Evolutionary conservation across 2,329 filamentous ascomycete species (phyloP).

Genomic region (Anthostomella pinea): DNA sequence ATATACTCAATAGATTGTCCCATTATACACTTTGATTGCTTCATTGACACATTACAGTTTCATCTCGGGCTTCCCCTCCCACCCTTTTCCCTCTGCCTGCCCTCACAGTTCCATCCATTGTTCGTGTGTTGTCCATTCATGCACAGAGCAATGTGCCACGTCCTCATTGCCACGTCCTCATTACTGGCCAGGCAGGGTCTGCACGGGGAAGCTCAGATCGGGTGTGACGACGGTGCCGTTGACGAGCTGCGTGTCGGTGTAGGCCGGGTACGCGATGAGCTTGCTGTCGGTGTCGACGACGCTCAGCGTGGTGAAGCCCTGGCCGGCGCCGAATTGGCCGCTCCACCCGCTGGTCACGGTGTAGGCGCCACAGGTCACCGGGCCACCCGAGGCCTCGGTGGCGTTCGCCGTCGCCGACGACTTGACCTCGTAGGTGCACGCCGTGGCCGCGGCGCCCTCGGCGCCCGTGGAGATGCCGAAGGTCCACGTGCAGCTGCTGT

Average conservation of each 20-base stretch:
- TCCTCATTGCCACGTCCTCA: too few species aligned
- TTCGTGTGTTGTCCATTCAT: too few species aligned
- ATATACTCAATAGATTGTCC: too few species aligned
- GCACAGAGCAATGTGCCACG: too few species aligned
- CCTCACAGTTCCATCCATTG: too few species aligned
- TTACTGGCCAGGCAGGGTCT: constrained; percentile 18
- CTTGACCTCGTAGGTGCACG: constrained; percentile 38
- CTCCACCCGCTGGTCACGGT: constrained; percentile 55
- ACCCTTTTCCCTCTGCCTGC: too few species aligned
- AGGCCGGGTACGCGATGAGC: constrained; percentile 51
- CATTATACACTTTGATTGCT: too few species aligned
- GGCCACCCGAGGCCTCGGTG: constrained; percentile 29
- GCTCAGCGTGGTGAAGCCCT: constrained; percentile 54
- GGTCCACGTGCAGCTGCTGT: constrained; percentile 39
- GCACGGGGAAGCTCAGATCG: constrained; percentile 37
- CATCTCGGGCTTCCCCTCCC: too few species aligned
- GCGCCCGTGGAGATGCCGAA: constrained; percentile 39
- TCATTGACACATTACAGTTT: too few species aligned
- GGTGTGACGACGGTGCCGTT: constrained; percentile 45
- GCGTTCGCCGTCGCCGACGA: neutral
- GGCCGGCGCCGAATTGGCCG: constrained; percentile 50
- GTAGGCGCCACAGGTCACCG: constrained; percentile 44
- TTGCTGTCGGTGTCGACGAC: constrained; percentile 44
- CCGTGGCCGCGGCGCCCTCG: constrained; percentile 30
- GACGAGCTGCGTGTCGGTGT: constrained; percentile 48